Evolutionary conservation across 345 rosid genomes (phyloP), one percentile per base, ranked within the genome.

Genomic region (Sisymbrium altissimum): DNA sequence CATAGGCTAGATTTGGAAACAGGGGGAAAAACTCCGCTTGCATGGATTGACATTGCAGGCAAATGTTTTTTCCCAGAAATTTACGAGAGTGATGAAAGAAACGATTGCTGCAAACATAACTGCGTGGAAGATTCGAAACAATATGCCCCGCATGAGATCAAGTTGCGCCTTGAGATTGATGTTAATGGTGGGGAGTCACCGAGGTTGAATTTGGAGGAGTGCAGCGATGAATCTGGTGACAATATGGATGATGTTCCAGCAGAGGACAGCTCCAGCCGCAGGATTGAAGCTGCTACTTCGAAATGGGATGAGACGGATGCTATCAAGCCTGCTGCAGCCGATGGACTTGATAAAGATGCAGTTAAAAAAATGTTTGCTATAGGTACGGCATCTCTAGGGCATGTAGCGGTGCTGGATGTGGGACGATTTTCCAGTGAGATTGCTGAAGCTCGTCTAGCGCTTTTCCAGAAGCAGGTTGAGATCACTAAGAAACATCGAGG

Each of bases 21-120:
- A n/a, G 92, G 94, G 39, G 36, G 49, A 3, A 87, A 82, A 50
- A 83, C 80, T 52, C 87, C 96, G 0, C 83, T 96, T 76, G 97
- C 99, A 39, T 96, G 99, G 99, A 96, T 96, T 80, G 99, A 96
- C 72, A 83, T 85, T 66, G 84, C 81, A 17, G 95, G 86, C 52
- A 61, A 78, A 44, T 89, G 94, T 75, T 96, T 89, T 71, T 96
- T 96, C 71, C 99, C 99, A 0, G 98, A 92, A 74, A 73, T 76
- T 43, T 84, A 83, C 62, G 86, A 76, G 17, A 67, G 15, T 54
- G 77, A 78, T 66, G 91, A 78, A 62, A 58, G 48, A n/a, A 54
- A 63, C 70, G 68, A 68, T 6, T 80, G 78, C 68, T 87, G 87
- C 41, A 77, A 76, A 33, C 73, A 59, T 76, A 81, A 79, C 32